phyloP scores from a whole-genome alignment of 306 rosid species.

The Rubus idaeus region DNA sequence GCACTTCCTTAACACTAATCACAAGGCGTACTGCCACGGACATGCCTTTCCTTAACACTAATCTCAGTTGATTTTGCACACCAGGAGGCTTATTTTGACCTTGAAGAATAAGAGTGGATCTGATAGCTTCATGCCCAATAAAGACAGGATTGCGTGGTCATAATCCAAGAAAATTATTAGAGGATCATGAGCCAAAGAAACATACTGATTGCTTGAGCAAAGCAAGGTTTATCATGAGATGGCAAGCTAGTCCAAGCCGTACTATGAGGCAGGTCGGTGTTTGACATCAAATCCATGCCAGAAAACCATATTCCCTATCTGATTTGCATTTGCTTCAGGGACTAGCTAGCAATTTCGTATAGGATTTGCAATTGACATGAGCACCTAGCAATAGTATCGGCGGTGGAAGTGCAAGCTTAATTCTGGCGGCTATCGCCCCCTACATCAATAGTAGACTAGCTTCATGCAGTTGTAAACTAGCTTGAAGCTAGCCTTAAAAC shows the following conservation, averaged over 20 bases:
- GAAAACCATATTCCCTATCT: constrained; percentile 41
- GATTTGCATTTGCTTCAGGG: no score
- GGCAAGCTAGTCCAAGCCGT: constrained; percentile 80
- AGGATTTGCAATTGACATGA: no score
- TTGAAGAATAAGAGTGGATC: background rate
- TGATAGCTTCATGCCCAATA: background rate
- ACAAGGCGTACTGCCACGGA: background rate
- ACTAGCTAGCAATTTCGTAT: no score
- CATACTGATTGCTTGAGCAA: constrained; percentile 83
- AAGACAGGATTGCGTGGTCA: no score
- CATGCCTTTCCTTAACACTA: background rate
- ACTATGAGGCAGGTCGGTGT: constrained; percentile 79
- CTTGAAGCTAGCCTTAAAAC: no score
- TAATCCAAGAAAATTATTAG: background rate
- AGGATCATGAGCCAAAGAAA: constrained; percentile 20
- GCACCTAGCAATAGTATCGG: no score
- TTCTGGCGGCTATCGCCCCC: no score
- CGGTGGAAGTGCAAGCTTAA: no score
- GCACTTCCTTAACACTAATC: background rate
- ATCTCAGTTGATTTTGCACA: background rate
- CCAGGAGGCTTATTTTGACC: background rate
- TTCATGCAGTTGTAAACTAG: no score
- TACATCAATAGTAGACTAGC: no score
- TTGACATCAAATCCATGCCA: constrained; percentile 82
- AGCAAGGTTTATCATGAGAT: constrained; percentile 62